Conservation (phyloP, 2,329 filamentous ascomycete genomes). For the Fusarium falciforme region DNA sequence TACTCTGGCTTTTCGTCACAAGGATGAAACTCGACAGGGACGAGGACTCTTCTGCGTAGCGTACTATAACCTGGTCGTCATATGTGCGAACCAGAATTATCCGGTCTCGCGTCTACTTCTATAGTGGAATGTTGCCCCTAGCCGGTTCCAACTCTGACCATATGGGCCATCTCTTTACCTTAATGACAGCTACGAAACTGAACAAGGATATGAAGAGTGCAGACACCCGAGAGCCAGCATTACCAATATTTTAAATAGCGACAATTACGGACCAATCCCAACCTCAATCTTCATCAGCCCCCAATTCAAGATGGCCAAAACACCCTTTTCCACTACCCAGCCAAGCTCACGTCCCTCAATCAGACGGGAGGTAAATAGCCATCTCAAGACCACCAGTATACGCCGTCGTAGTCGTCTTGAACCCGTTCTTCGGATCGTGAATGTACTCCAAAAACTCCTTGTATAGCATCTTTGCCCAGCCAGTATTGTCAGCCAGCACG, state of each 20-base stretch:
- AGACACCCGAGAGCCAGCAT: background rate
- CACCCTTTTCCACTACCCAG: background rate
- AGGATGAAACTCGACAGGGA: background rate
- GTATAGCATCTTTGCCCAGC: slow-evolving; percentile 54
- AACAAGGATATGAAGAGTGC: background rate
- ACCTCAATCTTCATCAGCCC: background rate
- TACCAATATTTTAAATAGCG: background rate
- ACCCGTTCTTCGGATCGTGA: slow-evolving; percentile 58
- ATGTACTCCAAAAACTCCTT: slow-evolving; percentile 61
- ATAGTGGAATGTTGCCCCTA: background rate
- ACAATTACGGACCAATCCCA: background rate
- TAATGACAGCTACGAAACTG: background rate
- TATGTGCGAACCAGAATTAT: background rate
- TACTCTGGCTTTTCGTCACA: background rate
- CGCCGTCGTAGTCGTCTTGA: slow-evolving; percentile 54
- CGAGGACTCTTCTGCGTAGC: background rate
- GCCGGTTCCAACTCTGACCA: too few relatives aligned
- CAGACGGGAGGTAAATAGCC: slow-evolving; percentile 38
- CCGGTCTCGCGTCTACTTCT: background rate
- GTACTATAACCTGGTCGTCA: background rate
- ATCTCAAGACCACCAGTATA: slow-evolving; percentile 49
- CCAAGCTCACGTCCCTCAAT: slow-evolving; percentile 32
- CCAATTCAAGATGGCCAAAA: background rate
- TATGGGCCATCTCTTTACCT: background rate
- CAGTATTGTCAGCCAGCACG: slow-evolving; percentile 63